Conservation (phyloP, 2,329 filamentous ascomycete species). For the Colletotrichum lentis region DNA sequence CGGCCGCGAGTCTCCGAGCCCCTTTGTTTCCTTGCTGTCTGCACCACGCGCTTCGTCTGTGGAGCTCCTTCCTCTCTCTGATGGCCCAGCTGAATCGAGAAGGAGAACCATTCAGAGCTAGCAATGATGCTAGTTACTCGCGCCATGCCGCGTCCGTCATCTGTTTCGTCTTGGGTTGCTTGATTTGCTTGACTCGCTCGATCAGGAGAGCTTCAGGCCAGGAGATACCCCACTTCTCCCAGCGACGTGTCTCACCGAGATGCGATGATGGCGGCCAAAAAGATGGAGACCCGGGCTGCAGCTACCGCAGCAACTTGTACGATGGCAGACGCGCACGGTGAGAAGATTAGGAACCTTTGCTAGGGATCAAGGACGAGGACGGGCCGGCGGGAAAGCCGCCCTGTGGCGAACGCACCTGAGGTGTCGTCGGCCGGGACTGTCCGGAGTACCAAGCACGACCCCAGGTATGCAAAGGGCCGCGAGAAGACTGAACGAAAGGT, state of each 20-base stretch:
- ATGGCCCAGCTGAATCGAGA: neutral
- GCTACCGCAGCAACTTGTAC: neutral
- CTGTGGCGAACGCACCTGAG: slow-evolving; percentile 5
- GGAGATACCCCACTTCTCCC: neutral
- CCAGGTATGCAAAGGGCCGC: neutral
- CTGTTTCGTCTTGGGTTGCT: neutral
- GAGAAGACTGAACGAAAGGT: neutral
- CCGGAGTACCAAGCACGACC: neutral
- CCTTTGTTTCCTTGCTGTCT: slow-evolving; percentile 21
- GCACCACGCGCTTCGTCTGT: neutral
- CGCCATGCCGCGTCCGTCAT: slow-evolving; percentile 1
- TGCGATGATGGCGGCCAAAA: neutral
- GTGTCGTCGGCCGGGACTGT: neutral
- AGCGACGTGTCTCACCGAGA: slow-evolving; percentile 20
- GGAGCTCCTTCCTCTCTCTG: neutral
- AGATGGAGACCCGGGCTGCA: neutral
- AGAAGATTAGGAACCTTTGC: neutral
- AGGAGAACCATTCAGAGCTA: neutral
- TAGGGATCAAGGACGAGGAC: neutral
- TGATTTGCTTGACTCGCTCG: slow-evolving; percentile 7
- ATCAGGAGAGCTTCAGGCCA: neutral
- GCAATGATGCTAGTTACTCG: neutral
- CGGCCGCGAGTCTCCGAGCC: slow-evolving; percentile 9
- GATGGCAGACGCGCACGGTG: neutral
- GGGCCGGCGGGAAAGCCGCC: neutral